Base-by-base conservation (phyloP, 2,329 filamentous ascomycete genomes). In the Diaporthe eres region DNA sequence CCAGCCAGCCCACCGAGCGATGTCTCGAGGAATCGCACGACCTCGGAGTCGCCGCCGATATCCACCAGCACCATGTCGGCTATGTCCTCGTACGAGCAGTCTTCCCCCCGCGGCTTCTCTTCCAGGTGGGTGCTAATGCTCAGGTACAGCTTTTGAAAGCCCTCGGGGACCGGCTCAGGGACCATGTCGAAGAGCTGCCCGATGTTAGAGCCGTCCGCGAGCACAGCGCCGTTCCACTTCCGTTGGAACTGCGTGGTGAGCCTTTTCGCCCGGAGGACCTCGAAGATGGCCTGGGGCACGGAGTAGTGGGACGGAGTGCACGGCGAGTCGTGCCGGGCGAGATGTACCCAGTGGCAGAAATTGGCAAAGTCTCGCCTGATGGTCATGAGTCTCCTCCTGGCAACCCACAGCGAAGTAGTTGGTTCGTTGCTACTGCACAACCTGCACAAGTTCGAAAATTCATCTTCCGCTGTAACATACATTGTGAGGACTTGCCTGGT, bases 171-270 rank as follows among this genome's bases (percentile, higher is more conserved):
- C 37, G 58, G 60, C 37, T 61, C 37, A 17, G 58, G 58, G 37
- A 61, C 58, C 22, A 61, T 61, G 39, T 47, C 60, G 39, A 63
- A 63, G 60, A 63, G 60, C 60, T 63, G 37, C 37, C 15, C 39
- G 60, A 47, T 63, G 60, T 47, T 63, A 15, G 60, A 63, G 22
- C 60, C 60, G 60, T 63, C 58, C 58, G 58, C 58, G 58, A 63
- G 58, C 58, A 63, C 37, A 4, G 58, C 37, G 37, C 58, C 58
- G 58, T 63, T 15, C 60, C 39, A 63, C 60, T 22, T 63, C 4
- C 60, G 60, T 15, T 15, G 60, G 60, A 63, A 63, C 60, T 28
- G 60, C 60, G 60, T 47, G 10, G 39, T 42, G 60, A 47, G 60
- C 39, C 60, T 44, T 10, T 28, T 44, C n/a, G 60, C 39, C 39